Conservation (phyloP, 2,329 filamentous ascomycete species). For the Diplodia intermedia region DNA sequence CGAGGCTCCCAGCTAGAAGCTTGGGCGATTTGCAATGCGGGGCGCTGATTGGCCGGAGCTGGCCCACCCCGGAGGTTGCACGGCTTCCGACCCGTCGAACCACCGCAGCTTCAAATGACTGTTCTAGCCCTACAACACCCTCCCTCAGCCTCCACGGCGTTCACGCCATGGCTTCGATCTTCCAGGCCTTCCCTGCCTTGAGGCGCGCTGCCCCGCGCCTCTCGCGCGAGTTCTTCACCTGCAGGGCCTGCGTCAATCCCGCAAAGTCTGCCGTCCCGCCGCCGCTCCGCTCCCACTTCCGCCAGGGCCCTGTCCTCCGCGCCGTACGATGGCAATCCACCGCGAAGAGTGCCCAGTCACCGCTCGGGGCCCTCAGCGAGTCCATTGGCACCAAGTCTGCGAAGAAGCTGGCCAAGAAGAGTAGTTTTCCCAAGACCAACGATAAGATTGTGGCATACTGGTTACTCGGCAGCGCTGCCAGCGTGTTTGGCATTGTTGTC, state of each 20-base stretch:
- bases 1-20: not conserved
- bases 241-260: conserved; percentile 43
- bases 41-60: conserved; percentile 12
- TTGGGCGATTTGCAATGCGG: conserved; percentile 20
- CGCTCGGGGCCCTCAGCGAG: conserved; percentile 23
- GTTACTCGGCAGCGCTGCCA: conserved; percentile 87
- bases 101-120: conserved; percentile 31
- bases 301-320: conserved; percentile 38
- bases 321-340: conserved; percentile 47
- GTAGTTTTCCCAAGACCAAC: conserved; percentile 66
- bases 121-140: conserved; percentile 14
- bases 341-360: conserved; percentile 33
- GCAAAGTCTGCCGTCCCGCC: conserved; percentile 35
- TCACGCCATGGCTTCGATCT: conserved; percentile 46
- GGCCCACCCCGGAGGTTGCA: not conserved
- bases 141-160: conserved; percentile 16
- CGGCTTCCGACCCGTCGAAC: conserved; percentile 22
- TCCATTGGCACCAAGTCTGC: conserved; percentile 19
- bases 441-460: conserved; percentile 86
- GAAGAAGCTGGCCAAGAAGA: conserved; percentile 24
- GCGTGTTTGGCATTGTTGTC: conserved; percentile 95
- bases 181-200: conserved; percentile 48
- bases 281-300: conserved; percentile 32
- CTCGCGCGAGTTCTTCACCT: conserved; percentile 46
- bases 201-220: conserved; percentile 48